Base-by-base conservation (phyloP, 1,284 basidiomycete species). In the Wallemia mellicola region DNA sequence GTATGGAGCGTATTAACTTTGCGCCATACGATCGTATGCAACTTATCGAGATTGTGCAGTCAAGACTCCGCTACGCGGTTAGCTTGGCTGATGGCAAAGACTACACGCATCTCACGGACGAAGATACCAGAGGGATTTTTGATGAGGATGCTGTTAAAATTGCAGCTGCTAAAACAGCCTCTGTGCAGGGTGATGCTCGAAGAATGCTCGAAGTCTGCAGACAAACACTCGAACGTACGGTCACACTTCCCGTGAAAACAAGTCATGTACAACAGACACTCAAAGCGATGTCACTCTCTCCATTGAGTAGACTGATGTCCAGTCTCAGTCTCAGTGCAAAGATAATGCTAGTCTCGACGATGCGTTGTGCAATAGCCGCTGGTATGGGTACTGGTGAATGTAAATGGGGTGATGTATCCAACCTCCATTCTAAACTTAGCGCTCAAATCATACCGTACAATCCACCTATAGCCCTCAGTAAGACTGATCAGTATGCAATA, bases 131-230 rank as follows among this genome's bases (percentile, higher is more conserved):
- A 56, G 73, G 75, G 11, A 71, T 79, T 0, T 71, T 79, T 48
- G 66, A 69, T 54, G 66, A 70, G 9, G 86, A 91, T 65, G 91
- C 85, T 0, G 78, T 98, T 64, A 83, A 80, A 66, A 80, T 92
- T 62, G 87, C 88, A 1, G 81, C 91, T 0, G 87, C 86, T 73
- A 87, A 84, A 66, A 86, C 96, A 59, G 83, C 87, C 19, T 82
- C 82, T 26, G 86, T 95, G 61, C 89, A 86, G 61, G 94, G 94
- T 22, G 94, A 98, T 69, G 94, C 94, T 0, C 75, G 94, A 56
- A 76, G 91, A 28, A 86, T 92, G 28, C 74, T 98, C 60, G 94
- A 99, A 68, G 84, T 94, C 27, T 95, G 89, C 72, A 76, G 86
- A 64, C 81, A 87, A 2, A 81, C 86, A 0, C 84, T 89, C 2